Base-by-base conservation (phyloP, 2,329 filamentous ascomycete genomes). In the Aspergillus floridensis region DNA sequence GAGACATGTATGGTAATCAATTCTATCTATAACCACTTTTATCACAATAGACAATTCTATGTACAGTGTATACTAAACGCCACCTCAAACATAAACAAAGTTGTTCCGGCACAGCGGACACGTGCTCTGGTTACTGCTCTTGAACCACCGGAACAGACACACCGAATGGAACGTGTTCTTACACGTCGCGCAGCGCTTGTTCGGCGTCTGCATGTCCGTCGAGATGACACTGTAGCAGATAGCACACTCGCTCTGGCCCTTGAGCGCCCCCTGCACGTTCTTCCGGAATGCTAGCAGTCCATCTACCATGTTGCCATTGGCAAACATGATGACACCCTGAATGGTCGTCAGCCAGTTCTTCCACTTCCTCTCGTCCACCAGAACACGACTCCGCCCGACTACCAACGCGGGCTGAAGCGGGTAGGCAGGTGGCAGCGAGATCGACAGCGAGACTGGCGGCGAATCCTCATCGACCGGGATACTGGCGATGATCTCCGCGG, bases 141-240 rank as follows among this genome's bases (percentile, higher is more conserved):
- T 90, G 81, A 99, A 98, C 95, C 95, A 99, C 77, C 93, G 93
- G 80, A 92, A 96, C 77, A 99, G 77, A 78, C 95, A 99, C 2
- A 86, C 85, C 1, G 88, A 85, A 76, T 99, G 95, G 81, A 98
- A 99, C 56, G 90, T 80, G 76, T 99, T 93, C 81, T 92, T 93
- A 82, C 95, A 99, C 1, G 93, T 98, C 50, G 84, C 82, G 75
- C 95, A 99, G 57, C 86, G 83, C 82, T 98, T 98, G 74, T 95
- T 93, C 0, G 95, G 95, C 74, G 96, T 86, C 75, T 90, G 89
- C 80, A 91, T 91, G 74, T 97, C 93, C 7, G 86, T 86, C 19
- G 91, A 91, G 64, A 99, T 91, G 71, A 99, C 92, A 60, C 88
- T 92, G 79, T 98, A 98, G 80, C 93, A 98, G 72, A 98, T 98